Evolutionary conservation across 768 basidiomycete genomes (phyloP), one percentile per base, ranked within the genome.

Genomic region (Cantharellus anzutake): DNA sequence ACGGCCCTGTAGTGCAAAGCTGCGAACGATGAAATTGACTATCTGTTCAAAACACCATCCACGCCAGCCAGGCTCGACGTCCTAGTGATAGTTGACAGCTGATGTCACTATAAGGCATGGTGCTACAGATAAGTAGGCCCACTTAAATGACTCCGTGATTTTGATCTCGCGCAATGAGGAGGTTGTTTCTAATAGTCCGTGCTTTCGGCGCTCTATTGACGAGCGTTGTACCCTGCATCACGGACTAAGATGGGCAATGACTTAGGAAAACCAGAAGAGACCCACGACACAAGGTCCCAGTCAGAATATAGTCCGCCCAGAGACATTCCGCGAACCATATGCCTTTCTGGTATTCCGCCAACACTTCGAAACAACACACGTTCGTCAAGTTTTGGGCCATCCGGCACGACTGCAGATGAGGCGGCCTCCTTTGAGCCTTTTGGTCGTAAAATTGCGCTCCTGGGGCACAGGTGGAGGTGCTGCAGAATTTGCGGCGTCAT

Each of bases 201-300:
- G 1, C 20, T 29, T 29, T 29, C 20, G 20, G 20, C 20, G 20
- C 20, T 29, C 20, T 29, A 29, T 29, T 29, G 20, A 29, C 20
- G 20, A 29, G 20, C 20, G 20, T 29, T 29, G 20, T 29, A 29
- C 20, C 20, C 20, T 29, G 20, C 20, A 1, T 29, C 20, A 29
- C 20, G 20, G 20, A 29, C 20, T 29, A 1, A 29, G 20, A 29
- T 29, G 20, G 20, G 20, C 20, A 29, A 29, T 29, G 20, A 29
- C 20, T 29, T 29, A 29, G 20, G 20, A 29, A 29, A 29, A 29
- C 20, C 20, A 29, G 20, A 29, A 29, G 20, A 14, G 38, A 67
- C 71, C 56, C 66, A 80, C 81, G 70, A 69, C 50, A 81, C 71
- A 4, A 84, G 67, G 69, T 88, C 83, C 85, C 85, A 89, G 41